phyloP scores from a whole-genome alignment of 2,329 filamentous ascomycete genomes.

The Sclerotinia minor region DNA sequence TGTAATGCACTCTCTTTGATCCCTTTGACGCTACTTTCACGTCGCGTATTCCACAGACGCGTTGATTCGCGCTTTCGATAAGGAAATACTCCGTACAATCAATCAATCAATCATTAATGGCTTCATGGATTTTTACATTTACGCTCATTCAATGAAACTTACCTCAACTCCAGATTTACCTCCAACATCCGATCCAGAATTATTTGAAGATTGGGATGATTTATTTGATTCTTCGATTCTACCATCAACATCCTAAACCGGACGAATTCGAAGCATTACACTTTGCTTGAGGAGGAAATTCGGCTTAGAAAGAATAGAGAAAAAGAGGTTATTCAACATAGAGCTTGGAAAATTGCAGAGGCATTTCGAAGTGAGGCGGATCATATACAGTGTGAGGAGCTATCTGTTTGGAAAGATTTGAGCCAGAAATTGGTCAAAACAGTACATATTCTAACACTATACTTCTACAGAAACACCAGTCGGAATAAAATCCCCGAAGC shows the following conservation, averaged over 20 bases:
- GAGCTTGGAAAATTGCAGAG: slow-evolving; percentile 49
- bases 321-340: slow-evolving; percentile 53
- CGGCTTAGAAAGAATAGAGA: slow-evolving; percentile 45
- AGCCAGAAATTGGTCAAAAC: neutral
- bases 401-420: neutral
- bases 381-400: slow-evolving; percentile 37
- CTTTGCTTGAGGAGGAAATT: slow-evolving; percentile 45
- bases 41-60: slow-evolving; percentile 10
- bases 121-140: neutral
- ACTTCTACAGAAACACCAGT: slow-evolving; percentile 8
- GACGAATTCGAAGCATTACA: slow-evolving; percentile 52
- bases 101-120: neutral
- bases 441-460: neutral
- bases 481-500: slow-evolving; percentile 12
- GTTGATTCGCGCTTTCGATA: slow-evolving; percentile 13
- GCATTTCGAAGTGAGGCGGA: slow-evolving; percentile 53
- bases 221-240: slow-evolving; percentile 22
- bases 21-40: neutral
- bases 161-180: slow-evolving; percentile 33
- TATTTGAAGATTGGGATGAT: slow-evolving; percentile 35
- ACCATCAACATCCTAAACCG: slow-evolving; percentile 41
- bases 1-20: neutral
- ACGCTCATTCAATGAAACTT: slow-evolving; percentile 31
- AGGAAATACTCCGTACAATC: neutral
- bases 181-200: slow-evolving; percentile 34